Percentiles rank a stretch among this genome's conserved stretches.
These are phyloP conservation scores for Trypanosoma theileri DNA, from an alignment of 208 protist genomes.

Conservation along the genomic window DNA sequence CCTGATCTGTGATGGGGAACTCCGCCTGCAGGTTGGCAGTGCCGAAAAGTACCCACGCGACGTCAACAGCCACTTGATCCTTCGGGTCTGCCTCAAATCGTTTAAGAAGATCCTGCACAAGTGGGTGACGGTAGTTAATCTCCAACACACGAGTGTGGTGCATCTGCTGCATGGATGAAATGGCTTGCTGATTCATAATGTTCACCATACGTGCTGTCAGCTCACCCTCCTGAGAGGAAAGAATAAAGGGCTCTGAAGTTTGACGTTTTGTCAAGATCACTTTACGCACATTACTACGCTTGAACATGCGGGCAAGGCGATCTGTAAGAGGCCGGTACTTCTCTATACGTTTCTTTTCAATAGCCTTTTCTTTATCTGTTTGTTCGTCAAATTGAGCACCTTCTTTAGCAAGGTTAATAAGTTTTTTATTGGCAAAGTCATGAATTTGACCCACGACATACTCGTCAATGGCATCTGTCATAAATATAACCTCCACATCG, in stretches of 20 bases:
- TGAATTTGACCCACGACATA: slow-evolving; percentile 93
- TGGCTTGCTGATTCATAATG: slow-evolving; percentile 96
- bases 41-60: slow-evolving; percentile 95
- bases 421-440: slow-evolving; percentile 95
- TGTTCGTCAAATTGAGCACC: slow-evolving; percentile 92
- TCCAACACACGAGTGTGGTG: slow-evolving; percentile 94
- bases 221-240: slow-evolving; percentile 93
- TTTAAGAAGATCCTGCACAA: slow-evolving; percentile 93
- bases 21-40: slow-evolving; percentile 93
- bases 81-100: slow-evolving; percentile 81
- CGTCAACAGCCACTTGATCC: slow-evolving; percentile 86
- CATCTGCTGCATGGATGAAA: slow-evolving; percentile 46
- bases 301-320: slow-evolving; percentile 80
- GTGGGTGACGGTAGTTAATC: slow-evolving; percentile 97
- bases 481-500: slow-evolving; percentile 92
- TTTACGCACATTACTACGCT: slow-evolving; percentile 75
- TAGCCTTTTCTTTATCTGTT: slow-evolving; percentile 87
- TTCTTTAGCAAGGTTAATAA: slow-evolving; percentile 97
- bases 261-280: slow-evolving; percentile 93
- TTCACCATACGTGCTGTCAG: slow-evolving; percentile 97
- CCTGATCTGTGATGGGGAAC: slow-evolving; percentile 88
- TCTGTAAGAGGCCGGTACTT: slow-evolving; percentile 86
- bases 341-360: slow-evolving; percentile 91
- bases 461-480: slow-evolving; percentile 99
- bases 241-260: slow-evolving; percentile 91